Percentiles rank a stretch among this genome's conserved stretches.
Conservation (phyloP, 2,329 filamentous ascomycete species). For the Raffaelea arxii region DNA sequence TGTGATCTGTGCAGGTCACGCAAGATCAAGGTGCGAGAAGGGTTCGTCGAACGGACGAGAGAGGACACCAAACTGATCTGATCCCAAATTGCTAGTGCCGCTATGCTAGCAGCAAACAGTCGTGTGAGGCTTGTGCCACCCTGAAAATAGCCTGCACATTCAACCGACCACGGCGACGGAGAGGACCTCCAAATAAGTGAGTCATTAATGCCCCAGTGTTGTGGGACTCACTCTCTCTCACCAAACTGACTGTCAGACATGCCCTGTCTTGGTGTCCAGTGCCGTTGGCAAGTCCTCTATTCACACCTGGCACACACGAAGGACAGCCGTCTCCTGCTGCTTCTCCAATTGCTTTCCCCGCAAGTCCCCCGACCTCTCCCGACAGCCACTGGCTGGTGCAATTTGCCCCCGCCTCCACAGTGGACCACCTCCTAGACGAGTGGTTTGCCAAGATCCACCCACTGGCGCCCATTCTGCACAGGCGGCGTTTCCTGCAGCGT, state of each 20-base stretch:
- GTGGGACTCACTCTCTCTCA: no score
- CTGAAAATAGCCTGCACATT: constrained; percentile 18
- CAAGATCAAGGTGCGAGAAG: constrained; percentile 14
- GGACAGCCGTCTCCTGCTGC: no score
- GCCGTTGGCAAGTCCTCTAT: no score
- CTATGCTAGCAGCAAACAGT: constrained; percentile 5
- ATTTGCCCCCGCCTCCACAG: constrained; percentile 7
- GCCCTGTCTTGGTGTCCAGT: no score
- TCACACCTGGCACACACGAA: no score
- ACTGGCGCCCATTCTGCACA: constrained; percentile 22
- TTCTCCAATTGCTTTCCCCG: no score
- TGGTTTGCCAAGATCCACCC: constrained; percentile 28
- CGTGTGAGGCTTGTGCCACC: constrained; percentile 16
- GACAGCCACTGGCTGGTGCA: constrained; percentile 2
- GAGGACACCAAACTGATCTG: not conserved
- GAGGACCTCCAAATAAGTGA: constrained; percentile 17
- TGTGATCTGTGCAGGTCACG: constrained; percentile 20
- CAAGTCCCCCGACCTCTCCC: not conserved
- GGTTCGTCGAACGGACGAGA: not conserved
- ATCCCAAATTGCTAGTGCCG: constrained; percentile 10
- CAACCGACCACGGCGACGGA: constrained; percentile 16
- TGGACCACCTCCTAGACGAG: constrained; percentile 18
- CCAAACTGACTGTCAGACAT: no score
- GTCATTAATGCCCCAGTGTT: no score
- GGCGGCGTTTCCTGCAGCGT: constrained; percentile 20